Evolutionary conservation across 2,329 filamentous ascomycete genomes (phyloP).

Genomic region (Neurospora crassa): DNA sequence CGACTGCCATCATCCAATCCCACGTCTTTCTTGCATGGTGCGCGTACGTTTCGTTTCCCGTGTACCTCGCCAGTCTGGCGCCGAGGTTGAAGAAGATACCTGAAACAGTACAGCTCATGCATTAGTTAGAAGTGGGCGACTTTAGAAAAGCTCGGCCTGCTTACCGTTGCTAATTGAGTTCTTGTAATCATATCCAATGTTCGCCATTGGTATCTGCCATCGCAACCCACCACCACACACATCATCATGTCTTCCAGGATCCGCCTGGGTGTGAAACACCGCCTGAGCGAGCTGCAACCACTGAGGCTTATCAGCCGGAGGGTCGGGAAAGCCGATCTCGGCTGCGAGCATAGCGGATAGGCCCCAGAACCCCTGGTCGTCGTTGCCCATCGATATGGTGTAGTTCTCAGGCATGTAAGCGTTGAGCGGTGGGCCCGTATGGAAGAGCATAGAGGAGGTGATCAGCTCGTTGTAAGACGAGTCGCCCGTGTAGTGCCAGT

Average conservation of each 20-base stretch:
- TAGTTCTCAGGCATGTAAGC: constrained; percentile 52
- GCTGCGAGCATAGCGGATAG: constrained; percentile 57
- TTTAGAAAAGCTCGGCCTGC: neutral
- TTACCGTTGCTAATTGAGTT: constrained; percentile 28
- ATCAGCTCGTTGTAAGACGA: constrained; percentile 48
- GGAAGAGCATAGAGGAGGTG: constrained; percentile 44
- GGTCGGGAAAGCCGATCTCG: constrained; percentile 52
- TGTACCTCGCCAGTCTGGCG: constrained; percentile 48
- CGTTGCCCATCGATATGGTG: constrained; percentile 46
- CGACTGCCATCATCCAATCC: constrained; percentile 34
- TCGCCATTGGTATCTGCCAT: constrained; percentile 68
- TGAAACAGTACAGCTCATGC: neutral
- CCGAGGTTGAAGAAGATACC: constrained; percentile 30
- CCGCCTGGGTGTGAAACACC: constrained; percentile 22
- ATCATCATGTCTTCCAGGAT: constrained; percentile 18
- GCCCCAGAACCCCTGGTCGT: constrained; percentile 62
- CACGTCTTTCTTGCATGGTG: constrained; percentile 41
- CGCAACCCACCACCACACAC: constrained; percentile 61
- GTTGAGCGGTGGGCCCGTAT: constrained; percentile 36
- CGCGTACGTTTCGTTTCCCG: constrained; percentile 39
- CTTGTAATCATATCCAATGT: constrained; percentile 53
- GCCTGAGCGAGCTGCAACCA: constrained; percentile 51
- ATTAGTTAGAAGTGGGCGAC: neutral
- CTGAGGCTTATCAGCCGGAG: constrained; percentile 39
- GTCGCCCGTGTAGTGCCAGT: constrained; percentile 44